Evolutionary conservation across 2,329 filamentous ascomycete species (phyloP).

Genomic region (Bipolaris bicolor): DNA sequence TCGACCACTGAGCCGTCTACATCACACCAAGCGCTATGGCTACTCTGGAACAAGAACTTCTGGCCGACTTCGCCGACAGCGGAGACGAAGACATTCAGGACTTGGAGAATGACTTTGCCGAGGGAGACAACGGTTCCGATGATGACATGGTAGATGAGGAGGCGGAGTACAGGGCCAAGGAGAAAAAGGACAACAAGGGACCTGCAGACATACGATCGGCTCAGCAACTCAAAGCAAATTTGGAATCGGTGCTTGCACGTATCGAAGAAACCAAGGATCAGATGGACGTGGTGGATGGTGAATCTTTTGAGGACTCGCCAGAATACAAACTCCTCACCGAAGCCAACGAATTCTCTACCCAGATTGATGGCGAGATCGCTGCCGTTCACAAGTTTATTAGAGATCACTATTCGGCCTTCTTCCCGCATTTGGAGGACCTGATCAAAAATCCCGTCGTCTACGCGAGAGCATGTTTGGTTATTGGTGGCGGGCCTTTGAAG

Average conservation of each 20-base stretch:
- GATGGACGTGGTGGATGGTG: slow-evolving; percentile 73
- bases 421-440: slow-evolving; percentile 88
- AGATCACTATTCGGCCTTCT: slow-evolving; percentile 92
- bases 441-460: slow-evolving; percentile 94
- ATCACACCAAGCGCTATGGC: slow-evolving; percentile 63
- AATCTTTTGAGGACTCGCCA: slow-evolving; percentile 88
- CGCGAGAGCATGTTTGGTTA: slow-evolving; percentile 90
- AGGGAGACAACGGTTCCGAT: slow-evolving; percentile 61
- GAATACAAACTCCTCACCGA: slow-evolving; percentile 89
- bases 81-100: slow-evolving; percentile 61
- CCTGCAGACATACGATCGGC: slow-evolving; percentile 75
- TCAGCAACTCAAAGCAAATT: slow-evolving; percentile 77
- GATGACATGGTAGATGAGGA: slow-evolving; percentile 67
- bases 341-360: slow-evolving; percentile 86
- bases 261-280: slow-evolving; percentile 58
- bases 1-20: background rate
- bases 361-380: slow-evolving; percentile 90
- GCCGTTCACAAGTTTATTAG: slow-evolving; percentile 95
- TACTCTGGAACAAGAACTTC: slow-evolving; percentile 87
- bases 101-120: slow-evolving; percentile 46
- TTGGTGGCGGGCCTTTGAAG: slow-evolving; percentile 90
- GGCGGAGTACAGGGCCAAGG: slow-evolving; percentile 58
- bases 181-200: slow-evolving; percentile 72
- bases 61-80: slow-evolving; percentile 89
- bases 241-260: slow-evolving; percentile 79